Evolutionary conservation across 1,139 yeast genomes (phyloP).

Genomic region (Suhomyces maxii): DNA sequence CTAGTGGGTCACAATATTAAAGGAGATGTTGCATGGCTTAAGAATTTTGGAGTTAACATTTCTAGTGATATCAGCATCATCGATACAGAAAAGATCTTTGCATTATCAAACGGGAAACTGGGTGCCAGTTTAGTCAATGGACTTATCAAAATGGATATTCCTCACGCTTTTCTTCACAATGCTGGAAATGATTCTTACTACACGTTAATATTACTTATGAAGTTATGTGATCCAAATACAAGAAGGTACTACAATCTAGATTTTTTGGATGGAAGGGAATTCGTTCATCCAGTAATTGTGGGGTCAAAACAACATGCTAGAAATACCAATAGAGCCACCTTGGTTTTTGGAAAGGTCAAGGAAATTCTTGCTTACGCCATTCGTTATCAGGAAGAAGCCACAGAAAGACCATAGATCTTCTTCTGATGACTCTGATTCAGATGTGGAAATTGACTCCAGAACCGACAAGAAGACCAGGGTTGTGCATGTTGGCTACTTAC

Average conservation of each 20-base stretch:
- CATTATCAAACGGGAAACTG: conserved; percentile 38
- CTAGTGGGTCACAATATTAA: conserved; percentile 71
- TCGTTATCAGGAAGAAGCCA: background rate
- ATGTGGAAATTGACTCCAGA: no score
- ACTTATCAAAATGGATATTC: conserved; percentile 52
- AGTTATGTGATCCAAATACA: conserved; percentile 54
- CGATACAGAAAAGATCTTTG: conserved; percentile 58
- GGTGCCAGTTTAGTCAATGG: conserved; percentile 54
- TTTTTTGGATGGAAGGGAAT: background rate
- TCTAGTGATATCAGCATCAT: conserved; percentile 36
- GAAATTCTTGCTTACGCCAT: background rate
- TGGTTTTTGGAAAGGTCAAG: background rate
- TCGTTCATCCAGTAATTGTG: background rate
- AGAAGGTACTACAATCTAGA: conserved; percentile 35
- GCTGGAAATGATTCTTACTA: conserved; percentile 85
- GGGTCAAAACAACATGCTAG: background rate
- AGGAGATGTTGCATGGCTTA: conserved; percentile 61
- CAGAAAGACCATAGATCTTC: background rate
- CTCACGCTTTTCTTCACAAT: conserved; percentile 67
- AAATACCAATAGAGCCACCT: background rate
- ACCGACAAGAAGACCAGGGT: no score
- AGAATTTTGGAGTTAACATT: conserved; percentile 45
- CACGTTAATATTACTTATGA: conserved; percentile 55
- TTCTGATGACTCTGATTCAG: no score
- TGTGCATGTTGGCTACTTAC: no score